Conservation (phyloP, 2,329 filamentous ascomycete species). For the Colletotrichum sp. region DNA sequence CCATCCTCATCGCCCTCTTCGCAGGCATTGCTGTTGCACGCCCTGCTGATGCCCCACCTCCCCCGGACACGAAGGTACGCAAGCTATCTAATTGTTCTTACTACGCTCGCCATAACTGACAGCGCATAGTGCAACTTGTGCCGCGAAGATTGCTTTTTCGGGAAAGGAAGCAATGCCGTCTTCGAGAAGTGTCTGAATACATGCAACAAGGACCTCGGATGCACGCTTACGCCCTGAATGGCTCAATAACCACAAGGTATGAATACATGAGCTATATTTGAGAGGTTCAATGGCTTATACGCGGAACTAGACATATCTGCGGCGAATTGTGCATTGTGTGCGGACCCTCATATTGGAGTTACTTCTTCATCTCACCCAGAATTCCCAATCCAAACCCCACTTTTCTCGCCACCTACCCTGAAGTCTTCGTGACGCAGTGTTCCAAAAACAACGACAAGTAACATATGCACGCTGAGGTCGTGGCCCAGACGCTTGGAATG, state of each 20-base stretch:
- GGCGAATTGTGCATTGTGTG: neutral
- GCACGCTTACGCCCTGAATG: neutral
- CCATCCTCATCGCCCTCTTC: neutral
- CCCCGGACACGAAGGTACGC: neutral
- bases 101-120: neutral
- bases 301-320: neutral
- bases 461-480: neutral
- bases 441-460: neutral
- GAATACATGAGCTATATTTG: neutral
- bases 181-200: neutral
- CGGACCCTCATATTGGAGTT: neutral
- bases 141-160: neutral
- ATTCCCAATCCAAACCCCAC: neutral
- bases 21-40: neutral
- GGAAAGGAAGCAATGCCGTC: neutral
- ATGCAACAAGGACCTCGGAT: neutral
- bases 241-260: neutral
- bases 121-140: neutral
- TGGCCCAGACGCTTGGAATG: neutral
- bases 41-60: neutral
- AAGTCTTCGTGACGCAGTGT: neutral
- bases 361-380: neutral
- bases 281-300: neutral
- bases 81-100: neutral
- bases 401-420: neutral